Base-by-base conservation (phyloP, 2,329 filamentous ascomycete genomes). In the Cladophialophora exuberans region DNA sequence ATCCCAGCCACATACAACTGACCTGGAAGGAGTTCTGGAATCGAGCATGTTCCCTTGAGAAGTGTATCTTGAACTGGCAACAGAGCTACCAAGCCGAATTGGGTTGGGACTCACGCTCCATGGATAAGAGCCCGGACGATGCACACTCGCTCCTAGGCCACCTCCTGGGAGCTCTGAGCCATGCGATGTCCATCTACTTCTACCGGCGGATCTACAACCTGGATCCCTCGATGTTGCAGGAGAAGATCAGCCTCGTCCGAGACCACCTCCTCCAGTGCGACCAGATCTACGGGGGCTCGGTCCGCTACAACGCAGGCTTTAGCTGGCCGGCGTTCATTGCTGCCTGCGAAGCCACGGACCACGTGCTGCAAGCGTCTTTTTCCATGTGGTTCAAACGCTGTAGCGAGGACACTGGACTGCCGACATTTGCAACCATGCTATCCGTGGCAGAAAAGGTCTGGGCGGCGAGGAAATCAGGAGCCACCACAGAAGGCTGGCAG, bases 281-380 rank as follows among this genome's bases (percentile, higher is more conserved):
- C 1, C 52, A 67, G 17, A 58, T 66, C 7, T 66, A 70, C 2
- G 63, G 68, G 2, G 71, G 71, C 20, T 60, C 62, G 3, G 62
- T 64, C 1, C 70, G 72, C 38, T 68, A 74, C 31, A 67, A 72
- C 0, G 68, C 70, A 0, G 71, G 69, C 3, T 65, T 77, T 4
- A 68, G 73, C 0, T 78, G 76, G 76, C 70, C 73, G 1, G 72
- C 69, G 2, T 77, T 77, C 50, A 72, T 78, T 15, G 73, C 73
- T 23, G 45, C 42, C 18, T 54, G 44, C 36, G 44, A 54, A 39
- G 44, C 44, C 18, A 26, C 41, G 15, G 44, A 54, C 44, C 30
- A 11, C n/a, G 44, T 18, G 9, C n/a, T 54, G 13, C 72, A 74
- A 41, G 65, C 67, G 2, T 67, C 64, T 3, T 73, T 73, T 35